phyloP scores from a whole-genome alignment of 208 protist species.

The Balamuthia mandrillaris region DNA sequence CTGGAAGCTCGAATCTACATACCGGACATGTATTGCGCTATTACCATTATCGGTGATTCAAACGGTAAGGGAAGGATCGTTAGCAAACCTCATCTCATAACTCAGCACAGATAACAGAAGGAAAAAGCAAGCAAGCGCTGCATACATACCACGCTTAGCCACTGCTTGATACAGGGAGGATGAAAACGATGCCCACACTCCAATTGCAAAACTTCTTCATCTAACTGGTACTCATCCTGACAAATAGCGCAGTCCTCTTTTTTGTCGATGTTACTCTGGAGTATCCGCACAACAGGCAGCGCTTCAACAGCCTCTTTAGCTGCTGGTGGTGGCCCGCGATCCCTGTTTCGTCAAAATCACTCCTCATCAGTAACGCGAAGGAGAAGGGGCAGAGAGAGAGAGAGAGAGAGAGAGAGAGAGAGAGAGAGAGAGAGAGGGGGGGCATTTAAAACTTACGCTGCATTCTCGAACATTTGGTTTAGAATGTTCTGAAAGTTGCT shows the following conservation, averaged over 20 bases:
- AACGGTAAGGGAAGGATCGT: background rate
- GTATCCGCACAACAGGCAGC: background rate
- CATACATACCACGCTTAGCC: background rate
- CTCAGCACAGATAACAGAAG: background rate
- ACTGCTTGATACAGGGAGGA: conserved; percentile 18
- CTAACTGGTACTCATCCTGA: background rate
- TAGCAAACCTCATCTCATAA: background rate
- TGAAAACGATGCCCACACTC: conserved; percentile 4
- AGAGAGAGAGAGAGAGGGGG: background rate
- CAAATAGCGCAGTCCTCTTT: conserved; percentile 17
- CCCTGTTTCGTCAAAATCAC: too few species aligned
- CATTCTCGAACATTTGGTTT: background rate
- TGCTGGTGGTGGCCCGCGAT: conserved; percentile 10
- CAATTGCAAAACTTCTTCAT: background rate
- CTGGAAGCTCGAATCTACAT: background rate
- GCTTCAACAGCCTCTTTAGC: background rate
- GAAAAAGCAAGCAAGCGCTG: background rate
- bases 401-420: too few species aligned
- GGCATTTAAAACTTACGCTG: background rate
- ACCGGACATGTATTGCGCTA: conserved; percentile 21
- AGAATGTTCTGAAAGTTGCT: conserved; percentile 18
- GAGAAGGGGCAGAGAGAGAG: background rate
- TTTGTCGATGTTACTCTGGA: background rate
- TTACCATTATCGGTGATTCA: background rate
- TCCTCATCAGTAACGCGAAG: background rate